Evolutionary conservation across 306 rosid species (phyloP), one percentile per base, ranked within the genome.

Genomic region (Fagus sylvatica): DNA sequence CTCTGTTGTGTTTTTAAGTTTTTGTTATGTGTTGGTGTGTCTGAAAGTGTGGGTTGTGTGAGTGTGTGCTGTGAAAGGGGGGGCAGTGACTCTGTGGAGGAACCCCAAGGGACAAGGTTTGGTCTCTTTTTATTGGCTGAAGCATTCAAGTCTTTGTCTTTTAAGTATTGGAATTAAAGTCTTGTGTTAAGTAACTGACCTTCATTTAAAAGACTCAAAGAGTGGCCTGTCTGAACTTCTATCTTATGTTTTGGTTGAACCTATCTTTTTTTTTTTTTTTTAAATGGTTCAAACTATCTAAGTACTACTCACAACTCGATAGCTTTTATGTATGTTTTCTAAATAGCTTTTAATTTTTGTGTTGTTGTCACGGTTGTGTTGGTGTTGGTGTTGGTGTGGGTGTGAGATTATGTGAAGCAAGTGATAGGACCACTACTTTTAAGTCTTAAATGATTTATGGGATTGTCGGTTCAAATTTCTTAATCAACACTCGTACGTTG

Each of bases 31-130:
- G 69, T 54, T 46, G 43, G 40, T 41, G 78, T 55, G 78, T 73
- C 74, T 51, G 78, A 66, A 73, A 39, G 49, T 59, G 65, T 65
- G 51, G 51, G 15, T 17, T 36, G 5, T 32, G 40, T 17, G 48
- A 72, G 81, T 66, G 60, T 76, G 87, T 72, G 87, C 49, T 71
- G 84, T 66, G 76, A 74, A 76, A 72, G 43, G 84, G 81, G 81
- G 71, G 85, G 76, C 85, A 73, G 79, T 65, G 79, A 67, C 78
- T 69, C 33, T 69, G 74, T 36, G 51, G 76, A 78, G 12, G 77
- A 78, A 76, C 57, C 71, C 78, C 74, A 62, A 78, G 80, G 64
- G 51, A 79, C 75, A 62, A 39, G 54, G 54, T 74, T 60, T 43
- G 71, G 77, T 61, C 78, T 69, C 80, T 11, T 62, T 78, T 83